A percentile compares a stretch with the other conserved stretches of the same genome.
Conservation (phyloP, 495 filamentous ascomycete species). For the Penicillium parvum region DNA sequence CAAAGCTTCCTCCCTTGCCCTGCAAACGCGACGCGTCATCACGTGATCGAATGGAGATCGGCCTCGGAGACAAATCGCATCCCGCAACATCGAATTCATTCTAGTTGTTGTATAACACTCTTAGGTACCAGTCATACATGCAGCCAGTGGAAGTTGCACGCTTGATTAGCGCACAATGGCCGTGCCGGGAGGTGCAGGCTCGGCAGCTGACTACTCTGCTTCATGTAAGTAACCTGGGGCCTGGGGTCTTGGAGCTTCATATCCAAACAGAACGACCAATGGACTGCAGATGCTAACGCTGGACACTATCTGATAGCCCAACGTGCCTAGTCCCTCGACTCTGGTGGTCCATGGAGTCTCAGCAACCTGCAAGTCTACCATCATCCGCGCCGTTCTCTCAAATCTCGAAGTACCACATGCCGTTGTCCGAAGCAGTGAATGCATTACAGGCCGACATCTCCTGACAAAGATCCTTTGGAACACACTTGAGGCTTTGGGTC, state of each 20-base stretch:
- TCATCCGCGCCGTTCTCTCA: constrained; percentile 60
- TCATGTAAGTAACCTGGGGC: constrained; percentile 40
- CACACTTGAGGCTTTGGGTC: constrained; percentile 34
- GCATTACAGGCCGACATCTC: constrained; percentile 84
- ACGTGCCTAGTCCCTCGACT: constrained; percentile 46
- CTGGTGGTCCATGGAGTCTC: constrained; percentile 82
- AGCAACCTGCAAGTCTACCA: constrained; percentile 82
- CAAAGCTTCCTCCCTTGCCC: not conserved
- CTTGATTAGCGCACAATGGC: constrained; percentile 50
- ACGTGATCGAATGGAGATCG: constrained; percentile 11
- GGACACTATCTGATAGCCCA: constrained; percentile 25
- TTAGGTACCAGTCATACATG: constrained; percentile 18
- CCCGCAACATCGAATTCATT: not conserved
- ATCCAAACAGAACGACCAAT: not conserved
- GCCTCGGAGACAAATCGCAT: not conserved
- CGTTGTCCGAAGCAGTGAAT: constrained; percentile 76
- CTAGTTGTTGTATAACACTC: too few relatives aligned
- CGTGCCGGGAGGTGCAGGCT: constrained; percentile 62
- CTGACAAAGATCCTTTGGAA: constrained; percentile 57
- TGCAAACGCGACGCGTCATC: constrained; percentile 13
- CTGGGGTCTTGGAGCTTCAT: not conserved
- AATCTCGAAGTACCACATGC: constrained; percentile 54
- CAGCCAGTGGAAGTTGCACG: constrained; percentile 33
- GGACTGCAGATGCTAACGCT: too few relatives aligned
- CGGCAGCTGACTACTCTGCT: constrained; percentile 59